Percentiles rank a stretch among this genome's conserved stretches.
These are phyloP conservation scores for Chlorophyllum brunneum DNA, from an alignment of 768 basidiomycete species.

Conservation along the genomic window DNA sequence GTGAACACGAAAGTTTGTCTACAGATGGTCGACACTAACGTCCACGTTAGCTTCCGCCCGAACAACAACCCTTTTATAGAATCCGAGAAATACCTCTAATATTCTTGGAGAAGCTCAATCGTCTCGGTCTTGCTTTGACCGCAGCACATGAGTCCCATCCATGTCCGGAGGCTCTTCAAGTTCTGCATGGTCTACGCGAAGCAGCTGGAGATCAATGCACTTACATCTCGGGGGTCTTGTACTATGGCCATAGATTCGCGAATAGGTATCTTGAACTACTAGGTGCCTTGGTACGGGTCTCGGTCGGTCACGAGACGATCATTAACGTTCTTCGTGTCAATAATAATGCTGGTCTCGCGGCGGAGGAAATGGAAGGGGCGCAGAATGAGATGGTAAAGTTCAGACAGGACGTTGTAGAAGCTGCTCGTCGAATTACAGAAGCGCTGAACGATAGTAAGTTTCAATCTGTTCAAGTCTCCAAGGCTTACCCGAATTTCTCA, in stretches of 20 bases:
- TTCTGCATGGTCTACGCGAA: not conserved
- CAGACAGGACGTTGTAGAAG: not conserved
- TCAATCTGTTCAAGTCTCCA: not conserved
- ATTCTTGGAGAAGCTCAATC: not conserved
- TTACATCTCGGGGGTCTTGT: not conserved
- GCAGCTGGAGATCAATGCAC: not conserved
- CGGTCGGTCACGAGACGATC: not conserved
- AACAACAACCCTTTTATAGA: not conserved
- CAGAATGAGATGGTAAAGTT: not conserved
- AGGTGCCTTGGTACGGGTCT: no score
- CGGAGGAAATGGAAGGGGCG: not conserved
- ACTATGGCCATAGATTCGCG: not conserved
- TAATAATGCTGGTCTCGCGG: not conserved
- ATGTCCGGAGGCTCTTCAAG: not conserved
- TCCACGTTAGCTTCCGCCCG: not conserved
- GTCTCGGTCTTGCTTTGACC: not conserved
- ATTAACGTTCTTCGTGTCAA: not conserved
- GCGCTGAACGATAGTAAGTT: not conserved
- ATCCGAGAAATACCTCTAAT: not conserved
- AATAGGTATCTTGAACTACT: not conserved
- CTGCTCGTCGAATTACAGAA: not conserved
- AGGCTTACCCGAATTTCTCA: not conserved
- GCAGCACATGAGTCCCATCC: not conserved
- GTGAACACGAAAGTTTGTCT: not conserved
- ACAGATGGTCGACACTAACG: not conserved